Evolutionary conservation across 2,329 filamentous ascomycete species (phyloP).

Genomic region (Neopestalotiopsis sp.): DNA sequence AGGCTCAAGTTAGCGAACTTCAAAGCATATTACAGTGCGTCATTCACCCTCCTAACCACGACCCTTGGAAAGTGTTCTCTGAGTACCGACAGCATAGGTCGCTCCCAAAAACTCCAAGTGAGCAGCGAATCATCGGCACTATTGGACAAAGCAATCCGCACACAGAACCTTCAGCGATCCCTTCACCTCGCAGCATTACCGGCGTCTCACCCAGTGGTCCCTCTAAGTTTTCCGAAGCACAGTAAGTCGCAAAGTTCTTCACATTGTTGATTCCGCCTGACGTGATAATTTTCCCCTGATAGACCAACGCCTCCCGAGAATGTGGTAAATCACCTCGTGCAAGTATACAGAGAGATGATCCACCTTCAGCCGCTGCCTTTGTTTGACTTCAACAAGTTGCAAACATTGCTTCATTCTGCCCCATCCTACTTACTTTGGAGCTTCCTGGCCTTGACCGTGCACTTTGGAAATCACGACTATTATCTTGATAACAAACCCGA

Average conservation of each 20-base stretch:
- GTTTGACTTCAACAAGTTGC: background rate
- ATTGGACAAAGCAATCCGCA: background rate
- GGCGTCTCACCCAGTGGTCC: background rate
- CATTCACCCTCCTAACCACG: background rate
- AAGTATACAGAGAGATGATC: background rate
- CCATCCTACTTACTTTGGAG: background rate
- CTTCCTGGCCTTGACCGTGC: background rate
- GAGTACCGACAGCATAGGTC: background rate
- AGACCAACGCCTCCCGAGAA: background rate
- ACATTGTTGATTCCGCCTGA: background rate
- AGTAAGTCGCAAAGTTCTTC: background rate
- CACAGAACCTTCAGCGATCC: background rate
- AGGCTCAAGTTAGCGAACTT: background rate
- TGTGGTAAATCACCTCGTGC: background rate
- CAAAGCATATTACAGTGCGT: background rate
- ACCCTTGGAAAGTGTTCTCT: background rate
- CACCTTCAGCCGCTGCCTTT: background rate
- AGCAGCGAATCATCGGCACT: background rate
- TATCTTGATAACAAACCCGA: background rate
- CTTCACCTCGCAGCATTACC: background rate
- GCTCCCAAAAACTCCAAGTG: background rate
- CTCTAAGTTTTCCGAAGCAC: background rate
- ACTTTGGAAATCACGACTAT: background rate
- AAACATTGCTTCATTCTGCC: background rate
- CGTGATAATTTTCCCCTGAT: background rate